Base-by-base conservation (phyloP, 2,329 filamentous ascomycete species). In the Hypoxylon sp. region DNA sequence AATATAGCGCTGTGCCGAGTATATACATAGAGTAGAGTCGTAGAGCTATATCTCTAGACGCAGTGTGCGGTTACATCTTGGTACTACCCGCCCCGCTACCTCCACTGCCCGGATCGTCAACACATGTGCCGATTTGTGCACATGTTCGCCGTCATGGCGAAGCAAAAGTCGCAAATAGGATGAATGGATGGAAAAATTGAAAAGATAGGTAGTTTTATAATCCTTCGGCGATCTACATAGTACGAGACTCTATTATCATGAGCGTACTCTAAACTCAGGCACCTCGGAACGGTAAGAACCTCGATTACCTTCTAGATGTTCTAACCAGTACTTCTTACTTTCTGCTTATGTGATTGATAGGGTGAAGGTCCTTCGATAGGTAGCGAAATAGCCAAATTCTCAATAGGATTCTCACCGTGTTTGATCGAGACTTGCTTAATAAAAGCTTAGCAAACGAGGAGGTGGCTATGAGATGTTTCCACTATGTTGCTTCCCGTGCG, bases 1-100 rank as follows among this genome's bases (percentile, higher is more conserved):
- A 10, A 30, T 32, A 34, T 36, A 38, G 38, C 32, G 17, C 36
- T 25, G 30, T 14, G 52, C 21, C 21, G 41, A 41, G 52, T 25
- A 43, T 36, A 23, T 30, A 30, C 28, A 30, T 30, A 30, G 28
- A 30, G 23, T 36, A 52, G 53, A 10, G 38, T 46, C 34, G 38
- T 23, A 46, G 32, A 25, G 21, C 34, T 34, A 3, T 25, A 11
- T 49, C 36, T 48, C 17, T 50, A 57, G 53, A 55, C 28, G 25
- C 45, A 21, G 25, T 11, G 48, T 65, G 53, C 17, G 36, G 36
- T 62, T 58, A 34, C 60, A 57, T 56, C 49, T 49, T 34, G 30
- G 46, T 46, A 56, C 55, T 11, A 38, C 23, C 25, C n/a, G 10
- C 25, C 56, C 25, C 60, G 64, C 64, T 60, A 60, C 51, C 49